These are phyloP conservation scores for Claviceps citrina DNA, from an alignment of 2,329 filamentous ascomycete genomes.

Conservation along the genomic window DNA sequence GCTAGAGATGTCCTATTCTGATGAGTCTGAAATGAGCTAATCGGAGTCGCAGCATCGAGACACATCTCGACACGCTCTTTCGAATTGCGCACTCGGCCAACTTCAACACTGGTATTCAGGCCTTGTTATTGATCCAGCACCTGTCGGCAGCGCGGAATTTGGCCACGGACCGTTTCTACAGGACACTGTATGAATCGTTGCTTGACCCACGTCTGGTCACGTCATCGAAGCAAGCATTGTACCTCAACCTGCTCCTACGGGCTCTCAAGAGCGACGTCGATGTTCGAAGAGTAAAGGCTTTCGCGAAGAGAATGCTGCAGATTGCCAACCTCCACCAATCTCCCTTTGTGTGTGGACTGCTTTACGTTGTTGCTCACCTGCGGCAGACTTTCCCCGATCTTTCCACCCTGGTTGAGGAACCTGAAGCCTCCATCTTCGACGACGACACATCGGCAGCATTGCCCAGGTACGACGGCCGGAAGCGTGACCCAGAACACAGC, in stretches of 20 bases:
- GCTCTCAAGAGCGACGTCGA: constrained; percentile 83
- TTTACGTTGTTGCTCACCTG: constrained; percentile 76
- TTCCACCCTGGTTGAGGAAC: constrained; percentile 60
- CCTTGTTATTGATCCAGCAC: constrained; percentile 87
- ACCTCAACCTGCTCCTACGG: constrained; percentile 80
- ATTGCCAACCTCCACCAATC: constrained; percentile 78
- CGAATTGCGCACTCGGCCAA: constrained; percentile 93
- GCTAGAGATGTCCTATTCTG: background rate
- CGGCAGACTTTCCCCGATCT: constrained; percentile 67
- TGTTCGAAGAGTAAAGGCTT: constrained; percentile 82
- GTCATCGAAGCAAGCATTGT: constrained; percentile 90
- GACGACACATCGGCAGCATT: constrained; percentile 40
- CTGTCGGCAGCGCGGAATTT: constrained; percentile 67
- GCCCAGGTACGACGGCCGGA: constrained; percentile 64
- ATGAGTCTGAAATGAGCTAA: constrained; percentile 7
- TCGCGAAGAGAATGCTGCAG: constrained; percentile 85
- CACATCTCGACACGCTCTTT: constrained; percentile 87
- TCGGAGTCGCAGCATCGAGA: constrained; percentile 45
- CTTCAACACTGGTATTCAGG: constrained; percentile 96
- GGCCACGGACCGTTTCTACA: constrained; percentile 80
- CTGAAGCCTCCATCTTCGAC: constrained; percentile 53
- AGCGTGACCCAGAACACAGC: constrained; percentile 80
- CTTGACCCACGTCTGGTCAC: constrained; percentile 75
- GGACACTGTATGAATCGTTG: constrained; percentile 87
- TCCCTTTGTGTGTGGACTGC: constrained; percentile 80